Evolutionary conservation across 441 rosid genomes (phyloP).

Genomic region (Pelargonium cotyledonis): DNA sequence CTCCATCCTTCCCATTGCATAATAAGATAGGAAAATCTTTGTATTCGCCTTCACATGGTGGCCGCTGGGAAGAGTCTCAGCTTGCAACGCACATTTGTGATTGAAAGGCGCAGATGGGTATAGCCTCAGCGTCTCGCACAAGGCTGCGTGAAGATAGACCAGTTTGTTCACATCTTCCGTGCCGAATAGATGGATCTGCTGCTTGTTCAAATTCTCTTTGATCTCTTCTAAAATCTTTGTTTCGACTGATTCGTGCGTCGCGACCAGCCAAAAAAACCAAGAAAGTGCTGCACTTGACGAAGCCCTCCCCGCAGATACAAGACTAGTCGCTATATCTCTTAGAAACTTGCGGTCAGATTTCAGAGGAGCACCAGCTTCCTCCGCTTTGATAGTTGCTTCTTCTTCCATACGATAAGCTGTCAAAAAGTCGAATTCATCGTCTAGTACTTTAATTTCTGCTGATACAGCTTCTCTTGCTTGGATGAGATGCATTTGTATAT

Average conservation of each 20-base stretch:
- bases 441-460: too few relatives aligned
- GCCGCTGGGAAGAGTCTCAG: constrained; percentile 30
- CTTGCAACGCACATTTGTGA: constrained; percentile 18
- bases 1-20: too few relatives aligned
- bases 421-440: neutral
- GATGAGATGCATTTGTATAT: neutral
- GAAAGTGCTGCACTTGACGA: neutral
- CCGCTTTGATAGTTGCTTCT: too few relatives aligned
- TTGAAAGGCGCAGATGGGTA: constrained; percentile 35
- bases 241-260: neutral
- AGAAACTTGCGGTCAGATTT: neutral
- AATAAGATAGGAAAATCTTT: too few relatives aligned
- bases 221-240: neutral
- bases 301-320: neutral
- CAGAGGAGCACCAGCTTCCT: neutral
- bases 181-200: neutral
- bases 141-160: constrained; percentile 25
- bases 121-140: constrained; percentile 16
- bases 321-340: neutral
- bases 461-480: neutral
- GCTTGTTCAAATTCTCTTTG: neutral
- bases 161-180: constrained; percentile 14
- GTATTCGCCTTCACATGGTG: constrained; percentile 16
- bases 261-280: neutral
- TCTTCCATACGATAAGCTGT: neutral